Percentiles rank a stretch among this genome's conserved stretches.
These are phyloP conservation scores for Acanthochlamys bracteata DNA, from an alignment of 106 monocot genomes.

Conservation along the genomic window DNA sequence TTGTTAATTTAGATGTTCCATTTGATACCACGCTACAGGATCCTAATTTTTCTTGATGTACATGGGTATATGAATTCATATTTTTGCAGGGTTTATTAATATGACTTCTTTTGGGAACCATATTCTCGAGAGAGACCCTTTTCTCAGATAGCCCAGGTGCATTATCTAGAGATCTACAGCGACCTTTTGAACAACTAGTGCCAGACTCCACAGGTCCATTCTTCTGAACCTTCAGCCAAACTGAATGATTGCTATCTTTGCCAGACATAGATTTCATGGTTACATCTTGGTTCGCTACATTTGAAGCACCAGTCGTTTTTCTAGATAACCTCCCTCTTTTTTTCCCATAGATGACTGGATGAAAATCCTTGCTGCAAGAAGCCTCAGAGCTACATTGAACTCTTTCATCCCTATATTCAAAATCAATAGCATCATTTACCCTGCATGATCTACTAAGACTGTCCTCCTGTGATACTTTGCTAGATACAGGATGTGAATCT, in stretches of 20 bases:
- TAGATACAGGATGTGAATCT: conserved; percentile 3
- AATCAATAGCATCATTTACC: conserved; percentile 14
- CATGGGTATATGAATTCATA: not conserved
- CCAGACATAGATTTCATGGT: conserved; percentile 9
- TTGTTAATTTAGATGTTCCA: conserved; percentile 7
- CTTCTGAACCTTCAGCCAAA: conserved; percentile 70
- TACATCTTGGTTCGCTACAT: not conserved
- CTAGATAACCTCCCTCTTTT: conserved; percentile 38
- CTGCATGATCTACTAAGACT: not conserved
- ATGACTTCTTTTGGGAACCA: conserved; percentile 11
- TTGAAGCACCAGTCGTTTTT: conserved; percentile 21
- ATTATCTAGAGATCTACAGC: conserved; percentile 5
- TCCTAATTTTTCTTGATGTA: too few relatives aligned
- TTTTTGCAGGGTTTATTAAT: conserved; percentile 13
- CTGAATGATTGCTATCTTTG: conserved; percentile 27
- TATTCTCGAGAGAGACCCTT: conserved; percentile 2
- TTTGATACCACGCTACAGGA: conserved; percentile 10
- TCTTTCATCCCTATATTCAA: conserved; percentile 22
- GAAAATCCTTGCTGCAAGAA: conserved; percentile 34
- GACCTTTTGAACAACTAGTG: not conserved
- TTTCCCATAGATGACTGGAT: conserved; percentile 20
- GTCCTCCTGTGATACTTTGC: conserved; percentile 12
- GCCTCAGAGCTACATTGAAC: conserved; percentile 27
- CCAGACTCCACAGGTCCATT: not conserved
- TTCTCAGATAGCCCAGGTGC: conserved; percentile 10